Evolutionary conservation across 2,329 filamentous ascomycete genomes (phyloP), one percentile per base, ranked within the genome.

Genomic region (Metarhizium humberi): DNA sequence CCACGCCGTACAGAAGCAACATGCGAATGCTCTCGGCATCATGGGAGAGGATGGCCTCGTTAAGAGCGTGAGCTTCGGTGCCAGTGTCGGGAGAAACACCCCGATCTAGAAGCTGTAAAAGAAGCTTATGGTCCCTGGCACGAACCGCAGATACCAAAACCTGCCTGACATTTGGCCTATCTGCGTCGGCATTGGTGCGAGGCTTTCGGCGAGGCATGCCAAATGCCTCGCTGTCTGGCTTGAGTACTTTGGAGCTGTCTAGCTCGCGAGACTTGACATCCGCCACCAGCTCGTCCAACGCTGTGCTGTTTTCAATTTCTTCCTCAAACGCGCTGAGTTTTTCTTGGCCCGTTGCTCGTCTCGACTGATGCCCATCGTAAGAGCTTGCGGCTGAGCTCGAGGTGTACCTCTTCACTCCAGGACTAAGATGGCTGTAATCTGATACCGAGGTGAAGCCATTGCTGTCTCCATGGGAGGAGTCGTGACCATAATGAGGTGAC

Each of bases 21-120:
- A 84, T 67, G 0, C 80, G 77, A 25, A 84, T 68, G 43, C 70
- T 75, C 65, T 84, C 81, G 0, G 72, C 60, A 55, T 85, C 81
- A 18, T 73, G 73, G 46, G 72, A 70, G 34, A 74, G 58, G 13
- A 83, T 69, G 1, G 81, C 79, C 56, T 82, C 78, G 56, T 75
- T 77, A 6, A 85, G 72, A 3, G 77, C 71, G 54, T 78, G 71
- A 14, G 73, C 64, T 0, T 80, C 75, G 0, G 71, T 59, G 0
- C 73, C 73, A 1, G 73, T 73, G 55, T 80, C 75, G 6, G 80
- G 71, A 18, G 78, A 72, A 11, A 80, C 79, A 47, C 81, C 81
- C 6, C 78, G 76, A 59, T 84, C 78, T 3, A 85, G 72, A 6
- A 85, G 71, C 62, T 83, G 78, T 66, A 81, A 77, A 1, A 83